phyloP scores from a whole-genome alignment of 139 green algal species.

The Picochlorum sp. region DNA sequence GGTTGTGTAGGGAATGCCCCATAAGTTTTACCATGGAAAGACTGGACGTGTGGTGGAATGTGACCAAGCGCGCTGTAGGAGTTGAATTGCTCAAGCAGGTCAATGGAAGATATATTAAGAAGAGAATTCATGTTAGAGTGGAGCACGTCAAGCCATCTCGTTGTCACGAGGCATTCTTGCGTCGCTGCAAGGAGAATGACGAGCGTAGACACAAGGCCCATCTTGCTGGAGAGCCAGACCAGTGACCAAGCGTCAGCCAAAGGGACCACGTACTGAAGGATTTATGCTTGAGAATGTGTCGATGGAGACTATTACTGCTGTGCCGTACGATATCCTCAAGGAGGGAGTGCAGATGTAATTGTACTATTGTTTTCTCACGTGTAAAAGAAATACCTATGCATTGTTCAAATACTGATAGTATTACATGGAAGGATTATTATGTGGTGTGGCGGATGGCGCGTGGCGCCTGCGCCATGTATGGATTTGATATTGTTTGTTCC shows the following conservation, averaged over 20 bases:
- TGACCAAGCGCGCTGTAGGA: conserved; percentile 94
- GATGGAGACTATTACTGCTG: conserved; percentile 87
- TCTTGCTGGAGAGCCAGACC: conserved; percentile 37
- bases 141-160: conserved; percentile 89
- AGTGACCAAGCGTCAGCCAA: conserved; percentile 63
- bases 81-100: conserved; percentile 96
- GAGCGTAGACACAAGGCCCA: conserved; percentile 67
- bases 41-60: conserved; percentile 94
- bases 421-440: neutral
- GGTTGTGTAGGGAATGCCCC: conserved; percentile 85
- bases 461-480: neutral
- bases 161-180: conserved; percentile 95
- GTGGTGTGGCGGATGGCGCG: too few relatives aligned
- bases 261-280: conserved; percentile 57
- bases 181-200: conserved; percentile 75
- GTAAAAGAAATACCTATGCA: neutral
- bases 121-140: conserved; percentile 95
- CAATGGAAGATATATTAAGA: conserved; percentile 79
- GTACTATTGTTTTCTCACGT: neutral
- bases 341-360: conserved; percentile 16
- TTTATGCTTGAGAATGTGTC: conserved; percentile 72
- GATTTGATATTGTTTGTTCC: conserved; percentile 4
- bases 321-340: conserved; percentile 96
- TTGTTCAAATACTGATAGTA: too few relatives aligned
- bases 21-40: conserved; percentile 98